These are phyloP conservation scores for Debaryomyces subglobosus DNA, from an alignment of 1,139 yeast species.

Conservation along the genomic window DNA sequence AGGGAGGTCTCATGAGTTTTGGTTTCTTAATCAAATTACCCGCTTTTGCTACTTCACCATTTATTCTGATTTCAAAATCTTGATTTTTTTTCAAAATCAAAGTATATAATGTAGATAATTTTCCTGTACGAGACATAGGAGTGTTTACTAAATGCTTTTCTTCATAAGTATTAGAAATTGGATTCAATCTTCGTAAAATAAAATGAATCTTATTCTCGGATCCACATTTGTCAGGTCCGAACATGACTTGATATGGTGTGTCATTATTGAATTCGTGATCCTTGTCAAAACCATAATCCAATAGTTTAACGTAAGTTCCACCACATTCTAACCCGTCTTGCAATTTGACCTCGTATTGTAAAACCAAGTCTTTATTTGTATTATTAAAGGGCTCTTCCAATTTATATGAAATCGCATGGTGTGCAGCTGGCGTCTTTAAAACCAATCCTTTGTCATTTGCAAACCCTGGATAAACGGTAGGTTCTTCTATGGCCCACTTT, in stretches of 20 bases:
- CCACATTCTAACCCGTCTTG: constrained; percentile 82
- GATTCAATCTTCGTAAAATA: constrained; percentile 63
- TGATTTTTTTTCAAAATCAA: constrained; percentile 65
- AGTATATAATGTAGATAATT: constrained; percentile 71
- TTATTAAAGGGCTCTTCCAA: constrained; percentile 59
- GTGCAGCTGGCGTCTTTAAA: constrained; percentile 72
- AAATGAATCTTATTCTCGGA: constrained; percentile 77
- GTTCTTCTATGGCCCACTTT: constrained; percentile 68
- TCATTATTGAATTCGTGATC: constrained; percentile 51
- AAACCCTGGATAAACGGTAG: constrained; percentile 56
- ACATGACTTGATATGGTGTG: constrained; percentile 83
- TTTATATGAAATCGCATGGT: constrained; percentile 72
- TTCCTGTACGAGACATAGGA: constrained; percentile 64
- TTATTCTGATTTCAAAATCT: constrained; percentile 76
- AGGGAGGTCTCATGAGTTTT: constrained; percentile 58
- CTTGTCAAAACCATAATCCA: constrained; percentile 39
- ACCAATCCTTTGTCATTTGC: constrained; percentile 73
- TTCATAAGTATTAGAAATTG: constrained; percentile 56
- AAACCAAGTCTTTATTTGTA: constrained; percentile 65
- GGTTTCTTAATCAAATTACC: constrained; percentile 62
- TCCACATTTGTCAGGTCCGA: constrained; percentile 95
- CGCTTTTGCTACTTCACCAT: constrained; percentile 71
- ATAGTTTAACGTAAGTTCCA: constrained; percentile 82
- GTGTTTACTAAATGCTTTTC: constrained; percentile 72
- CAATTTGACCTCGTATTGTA: constrained; percentile 86